phyloP scores from a whole-genome alignment of 371 early-diverging fungal species.

The Haplosporangium sp. region DNA sequence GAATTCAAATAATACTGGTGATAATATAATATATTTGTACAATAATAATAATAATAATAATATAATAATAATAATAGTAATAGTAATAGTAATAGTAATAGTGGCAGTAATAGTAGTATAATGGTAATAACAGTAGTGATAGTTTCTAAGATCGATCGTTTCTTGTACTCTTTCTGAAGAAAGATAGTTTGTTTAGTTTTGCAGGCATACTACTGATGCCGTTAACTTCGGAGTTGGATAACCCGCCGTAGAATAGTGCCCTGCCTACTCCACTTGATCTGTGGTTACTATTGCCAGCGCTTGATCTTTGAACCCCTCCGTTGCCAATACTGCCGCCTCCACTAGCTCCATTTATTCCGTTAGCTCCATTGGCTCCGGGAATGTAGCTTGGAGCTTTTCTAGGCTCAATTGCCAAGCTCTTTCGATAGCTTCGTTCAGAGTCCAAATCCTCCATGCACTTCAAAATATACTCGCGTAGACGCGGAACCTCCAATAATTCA shows the following conservation, averaged over 20 bases:
- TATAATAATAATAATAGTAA: background rate
- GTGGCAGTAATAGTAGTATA: background rate
- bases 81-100: background rate
- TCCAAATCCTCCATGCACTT: slow-evolving; percentile 42
- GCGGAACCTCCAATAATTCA: slow-evolving; percentile 47
- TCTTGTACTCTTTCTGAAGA: slow-evolving; percentile 36
- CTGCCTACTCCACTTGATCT: slow-evolving; percentile 17
- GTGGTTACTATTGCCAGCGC: slow-evolving; percentile 1
- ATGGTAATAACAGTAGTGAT: background rate
- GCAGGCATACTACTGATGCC: slow-evolving; percentile 15
- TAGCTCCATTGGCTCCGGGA: background rate
- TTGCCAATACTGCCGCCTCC: background rate
- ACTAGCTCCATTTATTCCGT: background rate
- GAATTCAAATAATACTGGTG: background rate
- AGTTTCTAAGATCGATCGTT: slow-evolving; percentile 20
- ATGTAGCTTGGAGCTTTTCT: slow-evolving; percentile 18
- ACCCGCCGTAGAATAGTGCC: slow-evolving; percentile 37
- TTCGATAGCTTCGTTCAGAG: slow-evolving; percentile 38
- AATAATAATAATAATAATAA: background rate
- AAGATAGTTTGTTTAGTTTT: slow-evolving; percentile 44
- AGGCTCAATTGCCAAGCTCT: slow-evolving; percentile 49
- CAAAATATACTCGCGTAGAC: slow-evolving; percentile 32
- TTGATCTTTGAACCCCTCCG: slow-evolving; percentile 11
- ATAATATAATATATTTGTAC: background rate
- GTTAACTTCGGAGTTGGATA: slow-evolving; percentile 28